These are phyloP conservation scores for Hirsutella thompsonii DNA, from an alignment of 2,329 filamentous ascomycete species.

Conservation along the genomic window DNA sequence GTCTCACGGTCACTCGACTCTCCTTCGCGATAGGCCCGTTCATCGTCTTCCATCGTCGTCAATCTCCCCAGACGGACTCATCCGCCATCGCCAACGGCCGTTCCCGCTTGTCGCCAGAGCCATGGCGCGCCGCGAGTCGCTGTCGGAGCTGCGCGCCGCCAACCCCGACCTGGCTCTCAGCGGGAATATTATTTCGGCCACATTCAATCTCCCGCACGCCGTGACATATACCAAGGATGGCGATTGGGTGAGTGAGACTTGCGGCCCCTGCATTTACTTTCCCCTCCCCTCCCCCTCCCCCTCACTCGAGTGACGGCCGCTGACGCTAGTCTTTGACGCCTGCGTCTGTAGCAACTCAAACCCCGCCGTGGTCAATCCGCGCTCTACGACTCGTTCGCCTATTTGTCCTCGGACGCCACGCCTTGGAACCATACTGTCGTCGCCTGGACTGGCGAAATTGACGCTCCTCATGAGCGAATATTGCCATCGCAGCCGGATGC, in stretches of 20 bases:
- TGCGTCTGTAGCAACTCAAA: constrained; percentile 56
- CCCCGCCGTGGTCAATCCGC: constrained; percentile 78
- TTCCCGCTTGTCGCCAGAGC: constrained; percentile 2
- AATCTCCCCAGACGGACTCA: neutral
- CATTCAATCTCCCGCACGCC: constrained; percentile 49
- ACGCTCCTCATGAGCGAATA: constrained; percentile 30
- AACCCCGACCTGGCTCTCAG: constrained; percentile 45
- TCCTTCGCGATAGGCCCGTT: neutral
- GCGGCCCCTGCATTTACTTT: neutral
- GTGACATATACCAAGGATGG: constrained; percentile 43
- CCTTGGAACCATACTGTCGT: constrained; percentile 89
- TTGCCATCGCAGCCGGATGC: constrained; percentile 33
- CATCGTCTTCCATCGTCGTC: neutral
- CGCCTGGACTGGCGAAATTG: constrained; percentile 88
- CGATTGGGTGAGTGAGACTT: constrained; percentile 42
- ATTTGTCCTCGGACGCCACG: constrained; percentile 71
- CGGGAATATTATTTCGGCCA: constrained; percentile 54
- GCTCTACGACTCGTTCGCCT: constrained; percentile 79
- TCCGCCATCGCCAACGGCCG: neutral
- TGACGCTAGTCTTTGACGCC: neutral
- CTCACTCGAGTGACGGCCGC: neutral
- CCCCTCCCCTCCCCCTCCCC: neutral
- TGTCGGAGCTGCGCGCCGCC: constrained; percentile 40
- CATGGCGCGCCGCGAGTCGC: constrained; percentile 34
- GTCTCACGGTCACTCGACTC: neutral